These are phyloP conservation scores for Populus davidiana DNA, from an alignment of 345 rosid species.

Conservation along the genomic window DNA sequence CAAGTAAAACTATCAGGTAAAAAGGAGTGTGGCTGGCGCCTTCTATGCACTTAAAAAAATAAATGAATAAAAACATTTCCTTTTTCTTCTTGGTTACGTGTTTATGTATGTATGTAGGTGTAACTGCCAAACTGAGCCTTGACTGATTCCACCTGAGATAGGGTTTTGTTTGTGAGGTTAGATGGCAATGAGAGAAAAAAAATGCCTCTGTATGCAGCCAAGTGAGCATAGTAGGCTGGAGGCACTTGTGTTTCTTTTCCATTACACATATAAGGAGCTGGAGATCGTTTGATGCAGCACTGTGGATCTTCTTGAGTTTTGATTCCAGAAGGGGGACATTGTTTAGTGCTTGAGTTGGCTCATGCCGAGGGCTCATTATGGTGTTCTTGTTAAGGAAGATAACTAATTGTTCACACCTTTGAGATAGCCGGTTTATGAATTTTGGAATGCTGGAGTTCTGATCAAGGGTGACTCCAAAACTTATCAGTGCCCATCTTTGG, in stretches of 20 bases:
- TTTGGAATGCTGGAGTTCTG: slow-evolving; percentile 71
- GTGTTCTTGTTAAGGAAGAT: slow-evolving; percentile 72
- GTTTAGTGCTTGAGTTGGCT: slow-evolving; percentile 70
- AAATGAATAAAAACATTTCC: no score
- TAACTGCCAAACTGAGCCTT: no score
- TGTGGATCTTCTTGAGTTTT: slow-evolving; percentile 69
- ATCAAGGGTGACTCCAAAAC: slow-evolving; percentile 77
- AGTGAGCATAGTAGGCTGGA: slow-evolving; percentile 89
- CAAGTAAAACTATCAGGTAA: no score
- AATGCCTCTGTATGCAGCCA: slow-evolving; percentile 78
- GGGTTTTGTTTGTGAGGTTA: not conserved
- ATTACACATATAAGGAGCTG: slow-evolving; percentile 80
- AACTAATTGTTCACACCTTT: slow-evolving; percentile 85
- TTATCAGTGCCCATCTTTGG: slow-evolving; percentile 83
- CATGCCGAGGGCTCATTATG: slow-evolving; percentile 52
- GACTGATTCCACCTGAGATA: not conserved
- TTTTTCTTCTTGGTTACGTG: no score
- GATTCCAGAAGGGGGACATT: slow-evolving; percentile 64
- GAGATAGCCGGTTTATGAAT: slow-evolving; percentile 77
- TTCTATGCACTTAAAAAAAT: no score
- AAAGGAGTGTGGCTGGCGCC: no score
- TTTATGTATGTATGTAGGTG: no score
- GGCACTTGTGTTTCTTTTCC: slow-evolving; percentile 98
- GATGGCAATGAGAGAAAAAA: not conserved
- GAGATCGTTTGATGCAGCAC: slow-evolving; percentile 61